Evolutionary conservation across 768 basidiomycete species (phyloP), one percentile per base, ranked within the genome.

Genomic region (Neoboletus brunneissimus): DNA sequence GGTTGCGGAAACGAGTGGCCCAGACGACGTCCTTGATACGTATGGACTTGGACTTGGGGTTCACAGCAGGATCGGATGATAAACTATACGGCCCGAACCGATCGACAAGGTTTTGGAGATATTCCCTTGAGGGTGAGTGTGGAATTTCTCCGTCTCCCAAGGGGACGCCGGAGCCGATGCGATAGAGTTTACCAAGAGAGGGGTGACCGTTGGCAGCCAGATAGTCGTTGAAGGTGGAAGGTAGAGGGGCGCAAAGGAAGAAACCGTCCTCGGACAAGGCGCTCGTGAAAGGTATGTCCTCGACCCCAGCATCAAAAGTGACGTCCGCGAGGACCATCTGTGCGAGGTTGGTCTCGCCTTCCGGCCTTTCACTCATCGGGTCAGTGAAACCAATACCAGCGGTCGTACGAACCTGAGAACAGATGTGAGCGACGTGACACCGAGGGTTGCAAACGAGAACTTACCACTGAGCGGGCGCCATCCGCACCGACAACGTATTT

Each of bases 1-100:
- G 77, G 25, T 75, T 79, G 54, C 77, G 72, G 72, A 79, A 83
- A 43, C 79, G 73, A 12, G 77, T 75, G 15, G 77, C 70, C 80
- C 80, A 82, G 25, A 79, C 22, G 6, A 73, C 66, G 27, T 79
- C 67, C 25, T 69, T 68, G 50, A 82, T 75, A 25, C 61, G 59
- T 4, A 77, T 48, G 2, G 73, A 63, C 34, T 59, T 69, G 29
- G 44, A n/a, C 5, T 56, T 62, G 16, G 73, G 64, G 53, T 76
- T 76, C 15, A 72, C 58, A 18, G 74, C 69, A 4, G 75, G 63
- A 53, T 76, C 70, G 8, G 75, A 74, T 5, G 75, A 75, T 16
- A 79, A 51, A 4, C 35, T 11, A n/a, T 57, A 48, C 3, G 76
- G 78, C 5, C 77, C 79, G 54, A 72, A 78, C 15, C 70, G 70